These are phyloP conservation scores for Aristolochia californica DNA, from an alignment of 164 flowering plant genomes.

Conservation along the genomic window DNA sequence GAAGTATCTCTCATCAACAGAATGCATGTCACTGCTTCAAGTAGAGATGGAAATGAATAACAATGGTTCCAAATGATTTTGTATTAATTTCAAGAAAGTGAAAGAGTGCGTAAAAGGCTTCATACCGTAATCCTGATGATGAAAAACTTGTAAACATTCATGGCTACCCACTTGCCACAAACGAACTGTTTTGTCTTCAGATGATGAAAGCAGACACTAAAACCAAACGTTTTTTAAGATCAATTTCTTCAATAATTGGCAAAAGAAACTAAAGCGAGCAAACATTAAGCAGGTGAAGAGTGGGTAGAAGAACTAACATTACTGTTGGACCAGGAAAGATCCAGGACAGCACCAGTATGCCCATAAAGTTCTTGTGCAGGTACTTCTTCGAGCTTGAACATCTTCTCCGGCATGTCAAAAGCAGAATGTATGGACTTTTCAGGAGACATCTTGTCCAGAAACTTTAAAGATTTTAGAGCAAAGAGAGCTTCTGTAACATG, in stretches of 20 bases:
- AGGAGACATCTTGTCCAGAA: constrained; percentile 5
- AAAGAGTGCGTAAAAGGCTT: background rate
- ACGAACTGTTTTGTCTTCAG: constrained; percentile 85
- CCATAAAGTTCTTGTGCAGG: constrained; percentile 73
- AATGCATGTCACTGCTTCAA: constrained; percentile 66
- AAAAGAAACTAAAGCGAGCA: too few species aligned
- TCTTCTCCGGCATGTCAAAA: constrained; percentile 47
- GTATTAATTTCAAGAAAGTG: background rate
- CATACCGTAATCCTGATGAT: constrained; percentile 66
- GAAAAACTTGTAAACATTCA: constrained; percentile 53
- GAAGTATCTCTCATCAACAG: constrained; percentile 59
- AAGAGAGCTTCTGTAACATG: constrained; percentile 28
- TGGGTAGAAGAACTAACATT: constrained; percentile 42
- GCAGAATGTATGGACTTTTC: constrained; percentile 18
- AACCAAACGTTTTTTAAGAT: constrained; percentile 5
- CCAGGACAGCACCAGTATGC: constrained; percentile 55
- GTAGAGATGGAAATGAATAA: constrained; percentile 6
- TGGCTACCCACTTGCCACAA: constrained; percentile 60
- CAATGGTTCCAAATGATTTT: background rate
- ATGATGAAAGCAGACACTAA: constrained; percentile 77
- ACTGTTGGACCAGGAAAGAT: constrained; percentile 73
- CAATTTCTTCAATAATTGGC: too few species aligned
- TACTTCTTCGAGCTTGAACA: constrained; percentile 49
- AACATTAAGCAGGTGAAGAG: too few species aligned
- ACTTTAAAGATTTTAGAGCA: constrained; percentile 7